Evolutionary conservation across 2,329 filamentous ascomycete genomes (phyloP).

Genomic region (Neonectria sp.): DNA sequence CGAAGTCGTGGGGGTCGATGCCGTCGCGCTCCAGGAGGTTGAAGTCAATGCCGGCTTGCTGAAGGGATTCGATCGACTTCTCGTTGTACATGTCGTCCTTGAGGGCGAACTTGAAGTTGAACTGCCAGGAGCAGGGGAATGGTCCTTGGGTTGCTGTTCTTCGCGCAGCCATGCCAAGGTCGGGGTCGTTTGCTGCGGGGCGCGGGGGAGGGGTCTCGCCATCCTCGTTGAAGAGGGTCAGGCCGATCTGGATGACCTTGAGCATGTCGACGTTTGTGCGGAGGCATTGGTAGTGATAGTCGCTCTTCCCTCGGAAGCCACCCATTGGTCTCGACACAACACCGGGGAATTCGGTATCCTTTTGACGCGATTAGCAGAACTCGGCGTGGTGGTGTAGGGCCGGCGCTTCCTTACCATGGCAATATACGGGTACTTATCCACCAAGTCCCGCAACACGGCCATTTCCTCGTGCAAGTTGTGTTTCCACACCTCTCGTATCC

Average conservation of each 20-base stretch:
- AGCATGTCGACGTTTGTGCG: conserved; percentile 97
- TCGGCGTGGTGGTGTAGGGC: conserved; percentile 10
- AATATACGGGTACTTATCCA: conserved; percentile 95
- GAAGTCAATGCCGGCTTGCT: conserved; percentile 95
- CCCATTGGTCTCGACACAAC: conserved; percentile 97
- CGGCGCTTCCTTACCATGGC: conserved; percentile 82
- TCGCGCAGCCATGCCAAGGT: conserved; percentile 54
- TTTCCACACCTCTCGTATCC: conserved; percentile 97
- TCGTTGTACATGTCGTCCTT: conserved; percentile 98
- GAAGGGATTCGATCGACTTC: conserved; percentile 91
- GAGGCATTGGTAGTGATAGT: conserved; percentile 98
- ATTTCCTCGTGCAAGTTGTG: conserved; percentile 94
- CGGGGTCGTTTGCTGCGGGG: conserved; percentile 64
- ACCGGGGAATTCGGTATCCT: conserved; percentile 99
- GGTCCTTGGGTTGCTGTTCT: conserved; percentile 61
- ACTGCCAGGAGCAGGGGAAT: conserved; percentile 95
- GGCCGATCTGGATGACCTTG: conserved; percentile 96
- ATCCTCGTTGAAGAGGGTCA: conserved; percentile 92
- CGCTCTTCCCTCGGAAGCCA: conserved; percentile 92
- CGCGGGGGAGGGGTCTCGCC: conserved; percentile 87
- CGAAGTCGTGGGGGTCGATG: conserved; percentile 92
- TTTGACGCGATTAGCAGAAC: conserved; percentile 40
- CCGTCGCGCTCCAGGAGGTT: conserved; percentile 86
- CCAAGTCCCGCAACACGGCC: conserved; percentile 83
- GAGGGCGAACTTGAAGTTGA: conserved; percentile 97